phyloP scores from a whole-genome alignment of 2,329 filamentous ascomycete genomes.

The Talaromyces piceae region DNA sequence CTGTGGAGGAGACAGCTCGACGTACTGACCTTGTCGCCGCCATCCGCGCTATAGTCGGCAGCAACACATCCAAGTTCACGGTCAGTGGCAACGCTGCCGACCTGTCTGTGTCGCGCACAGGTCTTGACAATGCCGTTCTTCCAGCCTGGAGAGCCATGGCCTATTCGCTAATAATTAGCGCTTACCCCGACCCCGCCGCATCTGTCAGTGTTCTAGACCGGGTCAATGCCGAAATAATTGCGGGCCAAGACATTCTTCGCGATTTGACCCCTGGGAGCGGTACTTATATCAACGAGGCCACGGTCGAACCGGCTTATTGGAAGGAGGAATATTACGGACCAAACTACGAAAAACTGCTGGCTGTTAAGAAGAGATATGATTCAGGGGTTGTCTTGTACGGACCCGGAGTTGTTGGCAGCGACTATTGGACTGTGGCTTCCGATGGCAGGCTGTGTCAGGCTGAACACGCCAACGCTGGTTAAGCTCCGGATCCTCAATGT shows the following conservation, averaged over 20 bases:
- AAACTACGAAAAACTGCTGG: conserved; percentile 18
- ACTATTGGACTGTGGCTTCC: conserved; percentile 4
- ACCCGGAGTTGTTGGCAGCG: conserved; percentile 3
- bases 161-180: background rate
- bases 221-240: conserved; percentile 1
- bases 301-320: conserved; percentile 16
- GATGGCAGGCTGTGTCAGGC: conserved; percentile 1
- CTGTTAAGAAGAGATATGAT: conserved; percentile 23
- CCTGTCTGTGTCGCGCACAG: background rate
- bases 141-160: background rate
- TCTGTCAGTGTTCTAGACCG: background rate
- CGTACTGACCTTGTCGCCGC: background rate
- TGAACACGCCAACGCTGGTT: background rate
- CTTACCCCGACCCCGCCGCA: background rate
- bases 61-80: background rate
- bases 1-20: background rate
- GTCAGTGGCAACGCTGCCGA: background rate
- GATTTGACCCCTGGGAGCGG: conserved; percentile 8
- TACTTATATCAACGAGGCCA: conserved; percentile 15
- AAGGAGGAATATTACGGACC: conserved; percentile 16
- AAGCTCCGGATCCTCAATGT: too few relatives aligned
- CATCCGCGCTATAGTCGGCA: background rate
- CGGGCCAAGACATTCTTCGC: background rate
- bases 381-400: conserved; percentile 11
- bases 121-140: background rate